Conservation (phyloP, 2,329 filamentous ascomycete genomes). For the Atkinsonella hypoxylon region DNA sequence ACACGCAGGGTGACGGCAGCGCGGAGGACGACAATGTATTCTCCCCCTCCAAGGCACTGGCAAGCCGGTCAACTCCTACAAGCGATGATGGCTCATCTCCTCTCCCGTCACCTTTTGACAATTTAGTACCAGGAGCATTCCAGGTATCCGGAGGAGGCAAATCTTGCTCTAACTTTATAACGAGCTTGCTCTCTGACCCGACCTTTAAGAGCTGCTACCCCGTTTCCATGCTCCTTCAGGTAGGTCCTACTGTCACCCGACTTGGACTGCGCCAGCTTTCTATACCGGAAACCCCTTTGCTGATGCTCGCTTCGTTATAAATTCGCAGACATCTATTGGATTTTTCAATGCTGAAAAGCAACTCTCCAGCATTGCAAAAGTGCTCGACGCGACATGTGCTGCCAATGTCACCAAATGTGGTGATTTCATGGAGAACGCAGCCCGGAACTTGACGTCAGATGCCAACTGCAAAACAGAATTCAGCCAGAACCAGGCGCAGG, state of each 20-base stretch:
- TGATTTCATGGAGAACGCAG: constrained; percentile 50
- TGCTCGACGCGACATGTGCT: constrained; percentile 67
- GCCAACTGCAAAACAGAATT: constrained; percentile 64
- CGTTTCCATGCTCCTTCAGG: constrained; percentile 71
- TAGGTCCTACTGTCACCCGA: constrained; percentile 19
- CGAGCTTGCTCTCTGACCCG: constrained; percentile 49
- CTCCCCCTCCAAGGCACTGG: neutral
- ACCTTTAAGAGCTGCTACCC: constrained; percentile 68
- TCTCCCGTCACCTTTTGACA: constrained; percentile 57
- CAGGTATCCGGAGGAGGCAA: constrained; percentile 33
- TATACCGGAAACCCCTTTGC: neutral
- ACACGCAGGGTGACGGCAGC: neutral
- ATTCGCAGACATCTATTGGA: constrained; percentile 58
- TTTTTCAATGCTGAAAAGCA: constrained; percentile 75
- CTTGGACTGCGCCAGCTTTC: neutral
- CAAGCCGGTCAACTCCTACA: neutral
- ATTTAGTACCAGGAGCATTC: constrained; percentile 50
- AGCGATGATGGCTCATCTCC: constrained; percentile 14
- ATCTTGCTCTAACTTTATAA: constrained; percentile 56
- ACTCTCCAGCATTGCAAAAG: constrained; percentile 57
- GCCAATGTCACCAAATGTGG: constrained; percentile 56
- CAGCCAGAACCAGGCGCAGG: constrained; percentile 51
- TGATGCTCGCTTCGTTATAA: neutral
- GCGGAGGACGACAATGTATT: neutral
- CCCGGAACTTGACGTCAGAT: constrained; percentile 47